A percentile compares a stretch with the other conserved stretches of the same genome.
phyloP scores from a whole-genome alignment of 208 protist species.

The Trypanosoma melophagium region DNA sequence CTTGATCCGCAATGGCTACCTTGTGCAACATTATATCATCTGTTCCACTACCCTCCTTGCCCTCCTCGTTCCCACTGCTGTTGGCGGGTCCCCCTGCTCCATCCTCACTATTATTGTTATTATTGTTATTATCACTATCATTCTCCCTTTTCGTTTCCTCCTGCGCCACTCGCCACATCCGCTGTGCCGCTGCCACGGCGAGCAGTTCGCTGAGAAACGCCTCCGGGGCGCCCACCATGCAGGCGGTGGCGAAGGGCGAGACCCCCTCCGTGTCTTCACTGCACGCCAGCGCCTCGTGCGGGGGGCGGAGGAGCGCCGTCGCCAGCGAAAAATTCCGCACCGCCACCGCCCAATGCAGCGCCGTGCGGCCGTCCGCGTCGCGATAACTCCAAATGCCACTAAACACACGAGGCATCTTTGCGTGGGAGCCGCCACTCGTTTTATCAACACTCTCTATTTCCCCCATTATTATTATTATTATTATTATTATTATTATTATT shows the following conservation, averaged over 20 bases:
- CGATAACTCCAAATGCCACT: conserved; percentile 66
- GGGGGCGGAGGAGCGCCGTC: conserved; percentile 46
- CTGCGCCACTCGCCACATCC: conserved; percentile 21
- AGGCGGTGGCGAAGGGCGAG: conserved; percentile 81
- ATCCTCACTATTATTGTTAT: neutral
- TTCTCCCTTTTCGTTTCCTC: neutral
- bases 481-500: neutral
- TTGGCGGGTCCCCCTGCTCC: neutral
- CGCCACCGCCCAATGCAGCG: conserved; percentile 87
- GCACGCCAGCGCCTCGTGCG: conserved; percentile 60
- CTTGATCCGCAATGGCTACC: conserved; percentile 36
- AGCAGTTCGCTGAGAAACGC: conserved; percentile 62
- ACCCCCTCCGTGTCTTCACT: conserved; percentile 70
- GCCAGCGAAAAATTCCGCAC: conserved; percentile 77
- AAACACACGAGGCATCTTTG: conserved; percentile 30
- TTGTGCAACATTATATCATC: neutral
- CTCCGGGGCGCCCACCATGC: conserved; percentile 67
- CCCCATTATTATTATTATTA: conserved; percentile 1
- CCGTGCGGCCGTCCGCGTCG: conserved; percentile 86
- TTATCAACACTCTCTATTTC: neutral
- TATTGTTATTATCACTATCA: neutral
- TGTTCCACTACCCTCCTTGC: neutral
- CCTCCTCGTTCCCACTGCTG: neutral
- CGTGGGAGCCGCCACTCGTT: neutral
- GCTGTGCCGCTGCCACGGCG: conserved; percentile 23